phyloP scores from a whole-genome alignment of 495 filamentous ascomycete genomes.

The Aspergillus leporis region DNA sequence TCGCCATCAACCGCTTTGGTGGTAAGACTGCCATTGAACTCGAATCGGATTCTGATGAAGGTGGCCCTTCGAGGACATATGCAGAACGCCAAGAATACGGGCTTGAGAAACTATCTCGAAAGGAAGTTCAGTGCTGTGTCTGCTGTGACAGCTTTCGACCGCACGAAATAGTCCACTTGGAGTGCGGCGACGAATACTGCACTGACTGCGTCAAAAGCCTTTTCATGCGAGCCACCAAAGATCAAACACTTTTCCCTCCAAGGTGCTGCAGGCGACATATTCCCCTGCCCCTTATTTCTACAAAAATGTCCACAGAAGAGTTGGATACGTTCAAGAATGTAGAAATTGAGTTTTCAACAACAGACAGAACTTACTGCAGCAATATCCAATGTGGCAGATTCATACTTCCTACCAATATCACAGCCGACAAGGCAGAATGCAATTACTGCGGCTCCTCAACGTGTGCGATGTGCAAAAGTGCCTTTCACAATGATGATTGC shows the following conservation, averaged over 20 bases:
- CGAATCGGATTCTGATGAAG: neutral
- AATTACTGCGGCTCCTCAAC: slow-evolving; percentile 35
- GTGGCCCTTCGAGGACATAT: slow-evolving; percentile 1
- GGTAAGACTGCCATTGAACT: neutral
- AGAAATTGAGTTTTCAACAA: slow-evolving; percentile 21
- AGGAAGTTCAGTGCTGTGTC: slow-evolving; percentile 4
- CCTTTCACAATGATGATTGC: slow-evolving; percentile 52
- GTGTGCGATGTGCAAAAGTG: slow-evolving; percentile 27
- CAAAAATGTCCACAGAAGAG: slow-evolving; percentile 21
- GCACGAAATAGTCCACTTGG: neutral
- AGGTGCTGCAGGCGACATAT: slow-evolving; percentile 25
- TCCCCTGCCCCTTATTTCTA: slow-evolving; percentile 20
- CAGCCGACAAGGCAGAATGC: slow-evolving; percentile 38
- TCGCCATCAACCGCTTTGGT: neutral
- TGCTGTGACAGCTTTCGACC: slow-evolving; percentile 6
- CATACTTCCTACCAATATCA: slow-evolving; percentile 35
- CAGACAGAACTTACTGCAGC: slow-evolving; percentile 23
- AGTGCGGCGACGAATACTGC: slow-evolving; percentile 10
- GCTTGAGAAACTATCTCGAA: neutral
- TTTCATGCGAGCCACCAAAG: slow-evolving; percentile 22
- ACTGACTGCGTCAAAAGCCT: slow-evolving; percentile 23
- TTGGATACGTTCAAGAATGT: slow-evolving; percentile 19
- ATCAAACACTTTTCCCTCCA: slow-evolving; percentile 29
- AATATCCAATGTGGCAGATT: slow-evolving; percentile 33
- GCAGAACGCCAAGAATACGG: slow-evolving; percentile 5